Evolutionary conservation across 371 early-diverging fungal species (phyloP).

Genomic region (Mucor saturninus): DNA sequence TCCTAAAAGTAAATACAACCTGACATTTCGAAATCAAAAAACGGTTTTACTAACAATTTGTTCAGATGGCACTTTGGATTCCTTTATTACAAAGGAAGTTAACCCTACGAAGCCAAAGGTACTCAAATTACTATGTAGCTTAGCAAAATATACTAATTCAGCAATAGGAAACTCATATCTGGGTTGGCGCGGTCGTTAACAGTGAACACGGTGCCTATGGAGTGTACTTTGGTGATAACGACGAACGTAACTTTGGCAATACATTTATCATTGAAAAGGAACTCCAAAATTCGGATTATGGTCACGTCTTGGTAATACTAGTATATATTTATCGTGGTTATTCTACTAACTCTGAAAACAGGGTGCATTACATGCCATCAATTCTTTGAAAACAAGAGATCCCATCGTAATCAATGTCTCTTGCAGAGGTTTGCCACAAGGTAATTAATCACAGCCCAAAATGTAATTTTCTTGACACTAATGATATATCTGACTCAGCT

Average conservation of each 20-base stretch:
- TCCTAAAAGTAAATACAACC: slow-evolving; percentile 10
- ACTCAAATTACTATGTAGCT: neutral
- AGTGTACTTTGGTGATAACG: slow-evolving; percentile 20
- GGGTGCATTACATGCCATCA: slow-evolving; percentile 17
- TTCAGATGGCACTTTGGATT: neutral
- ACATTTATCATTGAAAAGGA: slow-evolving; percentile 7
- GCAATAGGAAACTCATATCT: slow-evolving; percentile 11
- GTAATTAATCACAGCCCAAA: neutral
- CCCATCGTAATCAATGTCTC: slow-evolving; percentile 17
- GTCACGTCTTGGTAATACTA: slow-evolving; percentile 16
- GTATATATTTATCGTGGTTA: neutral
- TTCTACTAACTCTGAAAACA: neutral
- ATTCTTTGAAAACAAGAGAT: neutral
- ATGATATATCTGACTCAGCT: slow-evolving; percentile 8
- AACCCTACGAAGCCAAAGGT: neutral
- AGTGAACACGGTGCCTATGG: slow-evolving; percentile 16
- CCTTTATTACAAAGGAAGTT: neutral
- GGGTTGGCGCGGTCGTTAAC: slow-evolving; percentile 24
- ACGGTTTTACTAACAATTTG: too few relatives aligned
- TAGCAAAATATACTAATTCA: neutral
- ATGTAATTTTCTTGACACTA: neutral
- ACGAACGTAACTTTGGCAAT: slow-evolving; percentile 15
- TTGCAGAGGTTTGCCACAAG: slow-evolving; percentile 23
- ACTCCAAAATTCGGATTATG: slow-evolving; percentile 22
- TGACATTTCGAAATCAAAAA: too few relatives aligned